Percentiles rank a stretch among this genome's conserved stretches.
Evolutionary conservation across 2,329 filamentous ascomycete genomes (phyloP).

Genomic region (Colletotrichum endophyticum): DNA sequence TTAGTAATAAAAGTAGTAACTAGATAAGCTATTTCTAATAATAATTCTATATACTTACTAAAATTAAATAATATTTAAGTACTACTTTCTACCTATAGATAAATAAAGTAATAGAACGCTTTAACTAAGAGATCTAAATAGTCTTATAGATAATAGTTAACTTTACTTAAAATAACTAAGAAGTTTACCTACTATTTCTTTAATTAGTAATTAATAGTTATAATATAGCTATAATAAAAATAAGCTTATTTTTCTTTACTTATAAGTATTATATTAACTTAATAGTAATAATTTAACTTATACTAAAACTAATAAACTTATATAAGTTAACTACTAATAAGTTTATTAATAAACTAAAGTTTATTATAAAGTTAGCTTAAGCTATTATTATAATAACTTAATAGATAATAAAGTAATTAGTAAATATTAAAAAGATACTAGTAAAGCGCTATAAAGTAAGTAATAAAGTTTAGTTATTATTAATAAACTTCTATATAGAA

Average conservation of each 20-base stretch:
- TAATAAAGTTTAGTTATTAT: neutral
- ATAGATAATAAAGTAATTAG: neutral
- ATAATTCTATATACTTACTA: neutral
- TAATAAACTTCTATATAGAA: neutral
- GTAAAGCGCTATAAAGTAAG: neutral
- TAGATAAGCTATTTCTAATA: neutral
- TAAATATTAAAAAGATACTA: neutral
- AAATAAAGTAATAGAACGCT: fast-evolving
- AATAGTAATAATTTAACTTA: neutral
- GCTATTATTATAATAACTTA: neutral
- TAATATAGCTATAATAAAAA: neutral
- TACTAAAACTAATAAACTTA: neutral
- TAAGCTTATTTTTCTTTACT: neutral
- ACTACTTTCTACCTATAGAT: neutral
- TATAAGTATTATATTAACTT: neutral
- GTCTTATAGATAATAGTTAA: neutral
- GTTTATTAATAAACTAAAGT: neutral
- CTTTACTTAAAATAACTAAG: neutral
- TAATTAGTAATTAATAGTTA: neutral
- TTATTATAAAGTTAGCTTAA: neutral
- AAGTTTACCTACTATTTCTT: neutral
- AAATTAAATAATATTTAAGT: neutral
- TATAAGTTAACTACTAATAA: neutral
- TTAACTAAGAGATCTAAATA: neutral
- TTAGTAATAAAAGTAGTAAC: neutral